phyloP scores from a whole-genome alignment of 495 filamentous ascomycete species.

The Rhizodiscina lignyota region DNA sequence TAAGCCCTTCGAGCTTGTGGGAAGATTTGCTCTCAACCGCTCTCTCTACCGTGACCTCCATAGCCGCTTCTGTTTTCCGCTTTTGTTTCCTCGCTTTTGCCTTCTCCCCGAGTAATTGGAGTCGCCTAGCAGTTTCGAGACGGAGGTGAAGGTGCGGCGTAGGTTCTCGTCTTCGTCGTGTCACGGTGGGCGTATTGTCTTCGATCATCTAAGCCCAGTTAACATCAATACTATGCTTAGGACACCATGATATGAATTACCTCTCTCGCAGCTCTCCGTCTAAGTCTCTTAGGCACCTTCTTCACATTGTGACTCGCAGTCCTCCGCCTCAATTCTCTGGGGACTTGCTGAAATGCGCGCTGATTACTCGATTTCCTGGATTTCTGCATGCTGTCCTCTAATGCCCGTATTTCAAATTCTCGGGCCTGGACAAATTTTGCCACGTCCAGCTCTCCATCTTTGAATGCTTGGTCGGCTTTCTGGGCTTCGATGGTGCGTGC shows the following conservation, averaged over 20 bases:
- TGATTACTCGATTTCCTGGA: slow-evolving; percentile 49
- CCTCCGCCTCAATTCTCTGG: slow-evolving; percentile 62
- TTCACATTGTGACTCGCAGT: slow-evolving; percentile 94
- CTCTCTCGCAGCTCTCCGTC: slow-evolving; percentile 54
- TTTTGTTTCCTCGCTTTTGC: background rate
- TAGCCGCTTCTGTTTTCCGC: too few species aligned
- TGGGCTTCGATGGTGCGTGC: slow-evolving; percentile 25
- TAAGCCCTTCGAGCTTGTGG: background rate
- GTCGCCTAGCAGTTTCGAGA: slow-evolving; percentile 62
- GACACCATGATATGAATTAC: slow-evolving; percentile 17
- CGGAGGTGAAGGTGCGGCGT: slow-evolving; percentile 56
- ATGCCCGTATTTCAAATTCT: slow-evolving; percentile 73
- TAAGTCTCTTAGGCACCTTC: slow-evolving; percentile 66
- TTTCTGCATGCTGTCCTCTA: slow-evolving; percentile 61
- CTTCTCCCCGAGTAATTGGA: slow-evolving; percentile 34
- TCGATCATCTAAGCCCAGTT: slow-evolving; percentile 42
- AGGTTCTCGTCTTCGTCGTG: slow-evolving; percentile 50
- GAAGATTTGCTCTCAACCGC: background rate
- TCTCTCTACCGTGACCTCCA: slow-evolving; percentile 1
- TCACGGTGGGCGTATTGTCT: slow-evolving; percentile 82
- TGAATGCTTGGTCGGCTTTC: slow-evolving; percentile 50
- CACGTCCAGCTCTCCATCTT: slow-evolving; percentile 64
- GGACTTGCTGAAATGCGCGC: slow-evolving; percentile 80
- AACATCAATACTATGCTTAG: slow-evolving; percentile 4
- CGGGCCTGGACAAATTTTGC: slow-evolving; percentile 66